Conservation (phyloP, 2,329 filamentous ascomycete species). For the Colletotrichum sp. region DNA sequence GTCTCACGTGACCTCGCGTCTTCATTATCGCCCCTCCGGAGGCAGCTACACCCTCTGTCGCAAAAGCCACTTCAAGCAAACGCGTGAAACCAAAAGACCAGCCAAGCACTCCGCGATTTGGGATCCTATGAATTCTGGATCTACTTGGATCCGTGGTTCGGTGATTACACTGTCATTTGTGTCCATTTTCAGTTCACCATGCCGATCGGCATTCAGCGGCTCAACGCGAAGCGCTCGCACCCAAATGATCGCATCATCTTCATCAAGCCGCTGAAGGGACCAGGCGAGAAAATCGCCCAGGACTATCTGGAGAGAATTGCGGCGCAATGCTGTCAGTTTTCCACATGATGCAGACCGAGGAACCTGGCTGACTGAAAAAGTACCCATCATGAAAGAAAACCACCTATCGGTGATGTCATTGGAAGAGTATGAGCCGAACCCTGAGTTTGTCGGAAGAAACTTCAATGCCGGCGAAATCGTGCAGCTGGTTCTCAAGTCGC, state of each 20-base stretch:
- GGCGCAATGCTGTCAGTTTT: constrained; percentile 71
- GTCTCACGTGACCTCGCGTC: constrained; percentile 10
- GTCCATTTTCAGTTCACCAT: constrained; percentile 48
- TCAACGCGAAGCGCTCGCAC: constrained; percentile 76
- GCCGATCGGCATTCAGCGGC: constrained; percentile 78
- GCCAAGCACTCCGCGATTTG: neutral
- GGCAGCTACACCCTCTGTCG: neutral
- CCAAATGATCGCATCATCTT: constrained; percentile 84
- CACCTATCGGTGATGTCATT: constrained; percentile 71
- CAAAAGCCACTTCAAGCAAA: neutral
- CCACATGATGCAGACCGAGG: neutral
- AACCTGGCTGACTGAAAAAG: constrained; percentile 33
- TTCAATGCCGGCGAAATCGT: constrained; percentile 91
- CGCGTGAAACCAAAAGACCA: neutral
- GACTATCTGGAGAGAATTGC: constrained; percentile 79
- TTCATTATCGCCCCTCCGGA: neutral
- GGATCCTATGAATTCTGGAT: neutral
- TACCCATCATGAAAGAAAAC: constrained; percentile 73
- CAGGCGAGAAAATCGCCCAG: constrained; percentile 65
- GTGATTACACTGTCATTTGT: rapidly evolving
- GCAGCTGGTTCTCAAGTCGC: constrained; percentile 79
- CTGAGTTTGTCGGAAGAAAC: constrained; percentile 85
- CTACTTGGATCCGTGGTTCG: too few species aligned
- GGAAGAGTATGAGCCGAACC: constrained; percentile 82
- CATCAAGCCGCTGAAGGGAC: constrained; percentile 77